These are phyloP conservation scores for Salicornia ramosissima DNA, from an alignment of 148 eudicot species.

Conservation along the genomic window DNA sequence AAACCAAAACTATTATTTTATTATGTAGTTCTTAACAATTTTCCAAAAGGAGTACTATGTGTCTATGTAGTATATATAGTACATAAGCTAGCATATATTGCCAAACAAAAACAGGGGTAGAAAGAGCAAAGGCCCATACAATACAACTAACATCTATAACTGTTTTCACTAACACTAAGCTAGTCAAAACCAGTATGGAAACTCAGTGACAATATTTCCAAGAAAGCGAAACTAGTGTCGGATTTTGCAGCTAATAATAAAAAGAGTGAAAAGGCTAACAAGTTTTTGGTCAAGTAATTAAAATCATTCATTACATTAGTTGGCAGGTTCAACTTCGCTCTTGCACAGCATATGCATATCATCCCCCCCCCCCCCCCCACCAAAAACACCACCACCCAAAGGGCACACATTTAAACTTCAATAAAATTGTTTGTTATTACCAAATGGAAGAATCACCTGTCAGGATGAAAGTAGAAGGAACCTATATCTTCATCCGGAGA, in stretches of 20 bases:
- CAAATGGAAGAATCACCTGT: constrained; percentile 48
- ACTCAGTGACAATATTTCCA: neutral
- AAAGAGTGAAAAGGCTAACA: neutral
- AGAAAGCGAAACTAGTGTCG: neutral
- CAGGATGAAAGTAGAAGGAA: constrained; percentile 70
- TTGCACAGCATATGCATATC: neutral
- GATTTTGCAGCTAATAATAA: neutral
- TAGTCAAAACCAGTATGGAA: neutral
- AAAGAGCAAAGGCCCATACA: neutral
- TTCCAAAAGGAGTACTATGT: no score
- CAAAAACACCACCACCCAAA: no score
- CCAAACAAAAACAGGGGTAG: neutral
- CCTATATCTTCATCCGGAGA: constrained; percentile 58
- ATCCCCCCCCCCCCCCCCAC: no score
- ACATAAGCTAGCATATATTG: neutral
- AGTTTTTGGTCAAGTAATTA: neutral
- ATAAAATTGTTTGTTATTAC: neutral
- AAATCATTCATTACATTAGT: neutral
- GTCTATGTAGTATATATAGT: no score
- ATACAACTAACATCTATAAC: neutral
- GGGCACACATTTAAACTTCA: neutral
- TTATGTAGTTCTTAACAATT: no score
- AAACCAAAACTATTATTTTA: no score
- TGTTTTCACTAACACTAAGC: neutral
- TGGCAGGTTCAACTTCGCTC: neutral